Conservation (phyloP, 148 eudicot genomes). For the Amaranthus hypochondriacus region DNA sequence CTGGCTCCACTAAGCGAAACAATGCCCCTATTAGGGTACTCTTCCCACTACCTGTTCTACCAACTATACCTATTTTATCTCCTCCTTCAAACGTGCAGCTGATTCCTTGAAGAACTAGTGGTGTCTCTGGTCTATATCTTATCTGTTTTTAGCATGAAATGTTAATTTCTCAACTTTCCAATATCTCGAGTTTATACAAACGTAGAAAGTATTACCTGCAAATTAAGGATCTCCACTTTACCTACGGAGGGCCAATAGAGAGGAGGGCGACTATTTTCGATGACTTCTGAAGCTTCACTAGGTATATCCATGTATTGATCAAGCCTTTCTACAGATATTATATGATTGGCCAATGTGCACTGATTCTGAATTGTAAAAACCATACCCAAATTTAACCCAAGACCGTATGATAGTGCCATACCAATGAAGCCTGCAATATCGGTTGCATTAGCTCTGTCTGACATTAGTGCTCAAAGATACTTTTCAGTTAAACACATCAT, state of each 20-base stretch:
- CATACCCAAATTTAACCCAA: constrained; percentile 60
- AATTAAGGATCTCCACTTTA: constrained; percentile 61
- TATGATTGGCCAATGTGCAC: constrained; percentile 65
- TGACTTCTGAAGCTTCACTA: constrained; percentile 83
- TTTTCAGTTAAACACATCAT: too few relatives aligned
- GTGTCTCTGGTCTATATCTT: constrained; percentile 56
- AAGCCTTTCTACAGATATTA: constrained; percentile 84
- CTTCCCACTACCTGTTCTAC: constrained; percentile 86
- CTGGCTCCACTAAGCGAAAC: constrained; percentile 70
- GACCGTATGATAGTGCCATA: constrained; percentile 90
- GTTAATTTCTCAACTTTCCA: background rate
- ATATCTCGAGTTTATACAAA: background rate
- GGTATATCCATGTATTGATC: constrained; percentile 79
- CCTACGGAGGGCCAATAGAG: constrained; percentile 67
- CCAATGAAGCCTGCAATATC: constrained; percentile 49
- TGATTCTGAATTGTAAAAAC: constrained; percentile 71
- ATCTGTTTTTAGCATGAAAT: constrained; percentile 36
- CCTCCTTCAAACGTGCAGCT: constrained; percentile 80
- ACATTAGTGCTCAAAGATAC: too few relatives aligned
- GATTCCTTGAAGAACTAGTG: constrained; percentile 68
- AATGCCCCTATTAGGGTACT: constrained; percentile 66
- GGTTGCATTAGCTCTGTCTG: too few relatives aligned
- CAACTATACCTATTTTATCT: constrained; percentile 37
- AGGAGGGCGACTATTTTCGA: constrained; percentile 62
- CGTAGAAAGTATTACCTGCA: constrained; percentile 6